Evolutionary conservation across 1,284 basidiomycete genomes (phyloP).

Genomic region (Apiotrichum sp.): DNA sequence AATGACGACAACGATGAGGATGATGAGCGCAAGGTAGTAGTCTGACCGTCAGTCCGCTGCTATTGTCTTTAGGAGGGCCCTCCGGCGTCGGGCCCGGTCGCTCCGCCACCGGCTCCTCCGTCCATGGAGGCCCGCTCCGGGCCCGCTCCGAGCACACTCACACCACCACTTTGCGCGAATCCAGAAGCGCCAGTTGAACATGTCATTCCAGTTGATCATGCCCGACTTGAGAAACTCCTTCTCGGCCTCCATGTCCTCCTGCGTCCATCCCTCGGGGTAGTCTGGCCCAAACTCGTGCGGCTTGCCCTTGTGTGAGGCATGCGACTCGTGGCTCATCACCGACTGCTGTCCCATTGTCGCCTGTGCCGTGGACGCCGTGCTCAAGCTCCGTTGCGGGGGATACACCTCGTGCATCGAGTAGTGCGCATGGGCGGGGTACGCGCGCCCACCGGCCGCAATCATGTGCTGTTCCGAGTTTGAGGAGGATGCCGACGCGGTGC

Average conservation of each 20-base stretch:
- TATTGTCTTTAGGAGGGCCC: background rate
- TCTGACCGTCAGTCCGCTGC: constrained; percentile 45
- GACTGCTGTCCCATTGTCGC: no score
- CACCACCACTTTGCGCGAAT: constrained; percentile 52
- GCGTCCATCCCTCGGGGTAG: constrained; percentile 34
- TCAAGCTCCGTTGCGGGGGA: background rate
- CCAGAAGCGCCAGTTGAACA: constrained; percentile 52
- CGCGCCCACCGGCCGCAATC: background rate
- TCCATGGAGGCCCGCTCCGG: background rate
- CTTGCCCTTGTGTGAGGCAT: no score
- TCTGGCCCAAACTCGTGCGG: constrained; percentile 3
- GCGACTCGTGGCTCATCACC: no score
- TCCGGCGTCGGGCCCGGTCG: no score
- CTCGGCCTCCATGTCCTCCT: constrained; percentile 42
- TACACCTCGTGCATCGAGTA: background rate
- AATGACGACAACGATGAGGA: constrained; percentile 51
- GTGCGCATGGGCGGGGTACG: constrained; percentile 7
- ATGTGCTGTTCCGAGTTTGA: background rate
- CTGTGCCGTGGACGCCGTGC: background rate
- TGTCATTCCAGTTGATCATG: constrained; percentile 51
- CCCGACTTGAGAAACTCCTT: constrained; percentile 42
- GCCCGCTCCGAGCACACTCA: constrained; percentile 36
- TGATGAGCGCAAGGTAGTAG: constrained; percentile 48
- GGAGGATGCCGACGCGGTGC: background rate
- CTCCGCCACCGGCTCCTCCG: background rate